These are phyloP conservation scores for Neonectria faginata DNA, from an alignment of 2,329 filamentous ascomycete genomes.

Conservation along the genomic window DNA sequence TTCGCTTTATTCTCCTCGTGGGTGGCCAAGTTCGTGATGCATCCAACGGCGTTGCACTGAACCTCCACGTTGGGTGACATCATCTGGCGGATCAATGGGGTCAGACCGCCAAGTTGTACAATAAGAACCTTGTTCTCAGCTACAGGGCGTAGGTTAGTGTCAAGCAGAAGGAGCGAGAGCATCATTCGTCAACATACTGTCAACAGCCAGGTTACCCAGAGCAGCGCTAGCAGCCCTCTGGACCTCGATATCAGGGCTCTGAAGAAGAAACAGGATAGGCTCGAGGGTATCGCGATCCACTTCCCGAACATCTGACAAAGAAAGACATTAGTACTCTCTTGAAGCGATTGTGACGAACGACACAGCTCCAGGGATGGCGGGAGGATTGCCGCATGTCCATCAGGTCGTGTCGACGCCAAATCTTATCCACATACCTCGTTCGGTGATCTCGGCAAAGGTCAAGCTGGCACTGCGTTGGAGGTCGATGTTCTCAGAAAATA, in stretches of 20 bases:
- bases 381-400: background rate
- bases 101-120: constrained; percentile 89
- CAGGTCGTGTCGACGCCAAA: background rate
- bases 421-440: constrained; percentile 77
- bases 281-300: constrained; percentile 95
- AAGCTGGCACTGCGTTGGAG: constrained; percentile 96
- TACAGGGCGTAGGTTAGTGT: constrained; percentile 62
- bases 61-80: constrained; percentile 98
- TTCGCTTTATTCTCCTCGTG: constrained; percentile 99
- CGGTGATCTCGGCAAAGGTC: constrained; percentile 98
- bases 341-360: background rate
- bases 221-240: constrained; percentile 96
- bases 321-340: constrained; percentile 27
- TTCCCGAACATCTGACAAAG: constrained; percentile 84
- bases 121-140: constrained; percentile 98
- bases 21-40: constrained; percentile 97
- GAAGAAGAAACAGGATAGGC: constrained; percentile 93
- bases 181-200: constrained; percentile 72
- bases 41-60: constrained; percentile 98
- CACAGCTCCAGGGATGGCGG: no score
- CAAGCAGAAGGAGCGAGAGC: constrained; percentile 4
- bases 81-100: constrained; percentile 96
- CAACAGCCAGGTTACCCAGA: constrained; percentile 94
- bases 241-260: constrained; percentile 96
- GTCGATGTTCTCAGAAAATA: constrained; percentile 99